These are phyloP conservation scores for Ophiostoma ulmi DNA, from an alignment of 2,329 filamentous ascomycete species.

Conservation along the genomic window DNA sequence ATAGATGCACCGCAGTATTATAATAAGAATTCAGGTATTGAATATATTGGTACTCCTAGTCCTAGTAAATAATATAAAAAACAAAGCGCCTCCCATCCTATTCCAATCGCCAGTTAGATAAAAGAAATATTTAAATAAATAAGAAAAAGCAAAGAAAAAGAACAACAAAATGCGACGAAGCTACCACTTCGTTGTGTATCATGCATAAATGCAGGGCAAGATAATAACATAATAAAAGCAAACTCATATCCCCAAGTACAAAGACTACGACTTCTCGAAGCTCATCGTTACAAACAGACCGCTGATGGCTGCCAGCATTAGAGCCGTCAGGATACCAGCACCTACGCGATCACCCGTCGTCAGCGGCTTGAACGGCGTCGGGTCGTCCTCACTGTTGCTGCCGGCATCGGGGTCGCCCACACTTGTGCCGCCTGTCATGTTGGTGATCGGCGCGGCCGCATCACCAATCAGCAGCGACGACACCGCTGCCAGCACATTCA, in stretches of 20 bases:
- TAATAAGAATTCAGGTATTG: background rate
- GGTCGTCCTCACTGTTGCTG: conserved; percentile 33
- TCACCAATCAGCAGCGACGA: conserved; percentile 40
- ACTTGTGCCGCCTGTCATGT: conserved; percentile 47
- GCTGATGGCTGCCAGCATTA: conserved; percentile 42
- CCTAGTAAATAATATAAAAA: background rate
- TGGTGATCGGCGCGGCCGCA: conserved; percentile 36
- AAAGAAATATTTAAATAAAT: background rate
- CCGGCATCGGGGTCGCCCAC: conserved; percentile 45
- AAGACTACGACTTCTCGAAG: conserved; percentile 23
- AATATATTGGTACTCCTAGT: background rate
- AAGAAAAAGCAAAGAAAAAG: background rate
- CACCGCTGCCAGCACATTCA: conserved; percentile 50
- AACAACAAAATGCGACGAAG: background rate
- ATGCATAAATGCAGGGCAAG: background rate
- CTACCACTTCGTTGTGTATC: conserved; percentile 2
- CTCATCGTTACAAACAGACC: conserved; percentile 37
- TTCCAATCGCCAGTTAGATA: background rate
- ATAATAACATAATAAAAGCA: background rate
- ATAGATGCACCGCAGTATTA: background rate
- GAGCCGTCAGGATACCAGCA: conserved; percentile 58
- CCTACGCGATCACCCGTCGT: conserved; percentile 62
- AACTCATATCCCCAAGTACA: background rate
- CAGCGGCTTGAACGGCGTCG: conserved; percentile 35
- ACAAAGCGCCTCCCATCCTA: background rate